A percentile compares a stretch with the other conserved stretches of the same genome.
phyloP scores from a whole-genome alignment of 2,329 filamentous ascomycete species.

The Tolypocladium ophioglossoides region DNA sequence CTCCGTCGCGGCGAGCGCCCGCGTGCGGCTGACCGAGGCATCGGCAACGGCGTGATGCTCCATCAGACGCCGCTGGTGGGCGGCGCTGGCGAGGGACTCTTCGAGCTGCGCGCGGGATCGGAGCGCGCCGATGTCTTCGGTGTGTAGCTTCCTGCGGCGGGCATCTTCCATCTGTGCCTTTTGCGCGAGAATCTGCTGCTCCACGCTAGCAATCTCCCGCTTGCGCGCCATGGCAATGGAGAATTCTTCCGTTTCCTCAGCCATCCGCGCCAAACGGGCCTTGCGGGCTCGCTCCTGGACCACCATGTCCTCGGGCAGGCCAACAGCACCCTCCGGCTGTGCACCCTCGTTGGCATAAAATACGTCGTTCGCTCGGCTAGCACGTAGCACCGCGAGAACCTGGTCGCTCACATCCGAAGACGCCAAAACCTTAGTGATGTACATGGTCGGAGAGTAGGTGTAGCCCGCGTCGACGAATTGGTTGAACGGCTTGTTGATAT shows the following conservation, averaged over 20 bases:
- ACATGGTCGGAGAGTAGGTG: conserved; percentile 56
- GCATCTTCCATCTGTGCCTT: conserved; percentile 42
- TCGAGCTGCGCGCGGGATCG: conserved; percentile 35
- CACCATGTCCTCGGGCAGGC: conserved; percentile 39
- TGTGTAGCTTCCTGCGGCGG: conserved; percentile 33
- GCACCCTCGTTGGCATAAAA: conserved; percentile 43
- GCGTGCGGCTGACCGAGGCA: conserved; percentile 30
- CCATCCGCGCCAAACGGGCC: conserved; percentile 32
- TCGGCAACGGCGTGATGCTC: conserved; percentile 39
- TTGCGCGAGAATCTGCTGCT: conserved; percentile 37
- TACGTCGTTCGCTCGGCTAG: conserved; percentile 41
- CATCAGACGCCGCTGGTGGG: conserved; percentile 24
- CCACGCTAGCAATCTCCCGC: conserved; percentile 39
- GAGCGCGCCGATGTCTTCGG: conserved; percentile 32
- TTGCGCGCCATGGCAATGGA: conserved; percentile 34
- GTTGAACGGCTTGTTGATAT: conserved; percentile 50
- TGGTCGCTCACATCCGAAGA: conserved; percentile 26
- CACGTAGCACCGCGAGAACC: conserved; percentile 36
- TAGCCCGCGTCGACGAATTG: conserved; percentile 39
- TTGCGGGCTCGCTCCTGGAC: conserved; percentile 39
- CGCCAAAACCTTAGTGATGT: conserved; percentile 37
- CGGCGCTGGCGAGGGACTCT: conserved; percentile 24
- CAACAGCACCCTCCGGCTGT: conserved; percentile 42
- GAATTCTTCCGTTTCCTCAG: conserved; percentile 39
- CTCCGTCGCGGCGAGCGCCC: conserved; percentile 35